A percentile compares a stretch with the other conserved stretches of the same genome.
These are phyloP conservation scores for Chaetomidium leptoderma DNA, from an alignment of 495 filamentous ascomycete genomes.

Conservation along the genomic window DNA sequence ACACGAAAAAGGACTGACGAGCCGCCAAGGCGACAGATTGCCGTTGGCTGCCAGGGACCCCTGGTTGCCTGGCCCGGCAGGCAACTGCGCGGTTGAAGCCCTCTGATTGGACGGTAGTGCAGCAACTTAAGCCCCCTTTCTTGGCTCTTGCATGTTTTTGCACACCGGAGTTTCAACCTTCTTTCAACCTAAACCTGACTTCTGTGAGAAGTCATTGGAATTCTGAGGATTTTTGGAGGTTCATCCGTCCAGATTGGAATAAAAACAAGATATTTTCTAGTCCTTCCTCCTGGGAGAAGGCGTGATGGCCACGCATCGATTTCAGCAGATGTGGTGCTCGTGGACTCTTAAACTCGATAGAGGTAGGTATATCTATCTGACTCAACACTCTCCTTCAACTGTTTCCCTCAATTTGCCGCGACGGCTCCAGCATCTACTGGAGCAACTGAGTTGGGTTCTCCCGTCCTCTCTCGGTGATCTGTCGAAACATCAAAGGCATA, in stretches of 20 bases:
- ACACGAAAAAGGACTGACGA: neutral
- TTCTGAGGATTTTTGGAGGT: no score
- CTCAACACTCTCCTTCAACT: neutral
- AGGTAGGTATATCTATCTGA: slow-evolving; percentile 10
- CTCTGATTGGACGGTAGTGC: neutral
- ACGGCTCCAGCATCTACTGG: slow-evolving; percentile 38
- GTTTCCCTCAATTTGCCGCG: slow-evolving; percentile 28
- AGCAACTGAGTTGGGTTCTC: slow-evolving; percentile 46
- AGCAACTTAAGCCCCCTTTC: neutral
- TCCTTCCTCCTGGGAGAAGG: no score
- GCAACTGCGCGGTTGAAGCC: slow-evolving; percentile 2
- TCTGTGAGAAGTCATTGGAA: neutral
- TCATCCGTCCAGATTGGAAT: no score
- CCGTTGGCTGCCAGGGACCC: slow-evolving; percentile 9
- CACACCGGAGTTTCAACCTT: neutral
- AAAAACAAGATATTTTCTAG: no score
- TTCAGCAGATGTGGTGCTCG: no score
- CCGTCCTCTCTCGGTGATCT: slow-evolving; percentile 45
- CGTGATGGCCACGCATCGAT: no score
- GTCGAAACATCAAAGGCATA: slow-evolving; percentile 39
- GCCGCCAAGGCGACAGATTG: slow-evolving; percentile 12
- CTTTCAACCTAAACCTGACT: neutral
- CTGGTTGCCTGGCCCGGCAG: slow-evolving; percentile 10
- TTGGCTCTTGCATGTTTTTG: neutral
- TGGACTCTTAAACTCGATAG: neutral